phyloP scores from a whole-genome alignment of 371 early-diverging fungal genomes.

The Lichtheimia hyalospora region DNA sequence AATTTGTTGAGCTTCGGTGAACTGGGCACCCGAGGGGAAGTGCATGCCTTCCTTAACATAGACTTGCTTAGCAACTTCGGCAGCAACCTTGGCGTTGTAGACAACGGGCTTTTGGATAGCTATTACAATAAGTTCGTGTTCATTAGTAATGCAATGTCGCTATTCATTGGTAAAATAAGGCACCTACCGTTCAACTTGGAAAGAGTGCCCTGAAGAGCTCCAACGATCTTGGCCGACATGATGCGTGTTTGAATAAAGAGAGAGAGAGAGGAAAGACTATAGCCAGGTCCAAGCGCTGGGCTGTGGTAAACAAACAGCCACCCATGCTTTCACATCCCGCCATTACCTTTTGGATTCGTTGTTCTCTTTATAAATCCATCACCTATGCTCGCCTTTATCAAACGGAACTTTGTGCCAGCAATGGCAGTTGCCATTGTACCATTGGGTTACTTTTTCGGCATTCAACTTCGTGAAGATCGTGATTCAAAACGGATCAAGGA shows the following conservation, averaged over 20 bases:
- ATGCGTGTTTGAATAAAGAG: neutral
- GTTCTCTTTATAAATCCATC: neutral
- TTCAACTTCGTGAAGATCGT: conserved; percentile 18
- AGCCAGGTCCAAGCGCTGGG: neutral
- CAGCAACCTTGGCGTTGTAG: conserved; percentile 66
- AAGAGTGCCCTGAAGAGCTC: conserved; percentile 24
- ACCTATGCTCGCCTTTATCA: conserved; percentile 1
- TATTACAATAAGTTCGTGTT: conserved; percentile 1
- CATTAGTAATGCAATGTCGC: neutral
- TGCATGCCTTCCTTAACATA: conserved; percentile 70
- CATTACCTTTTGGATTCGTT: neutral
- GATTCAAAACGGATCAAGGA: conserved; percentile 6
- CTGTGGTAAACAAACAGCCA: neutral
- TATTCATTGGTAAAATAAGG: neutral
- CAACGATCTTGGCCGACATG: conserved; percentile 23
- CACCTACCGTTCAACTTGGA: conserved; percentile 38
- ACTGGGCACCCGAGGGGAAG: conserved; percentile 61
- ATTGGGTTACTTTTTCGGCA: conserved; percentile 22
- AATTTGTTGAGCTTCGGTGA: conserved; percentile 55
- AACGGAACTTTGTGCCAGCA: conserved; percentile 18
- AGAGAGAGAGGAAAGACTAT: neutral
- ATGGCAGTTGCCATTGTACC: conserved; percentile 22
- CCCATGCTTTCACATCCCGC: too few species aligned
- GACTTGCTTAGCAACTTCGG: conserved; percentile 71
- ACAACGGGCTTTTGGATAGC: conserved; percentile 49